A percentile compares a stretch with the other conserved stretches of the same genome.
These are phyloP conservation scores for Saccharum officinarum DNA, from an alignment of 176 grass and related monocot species.

Conservation along the genomic window DNA sequence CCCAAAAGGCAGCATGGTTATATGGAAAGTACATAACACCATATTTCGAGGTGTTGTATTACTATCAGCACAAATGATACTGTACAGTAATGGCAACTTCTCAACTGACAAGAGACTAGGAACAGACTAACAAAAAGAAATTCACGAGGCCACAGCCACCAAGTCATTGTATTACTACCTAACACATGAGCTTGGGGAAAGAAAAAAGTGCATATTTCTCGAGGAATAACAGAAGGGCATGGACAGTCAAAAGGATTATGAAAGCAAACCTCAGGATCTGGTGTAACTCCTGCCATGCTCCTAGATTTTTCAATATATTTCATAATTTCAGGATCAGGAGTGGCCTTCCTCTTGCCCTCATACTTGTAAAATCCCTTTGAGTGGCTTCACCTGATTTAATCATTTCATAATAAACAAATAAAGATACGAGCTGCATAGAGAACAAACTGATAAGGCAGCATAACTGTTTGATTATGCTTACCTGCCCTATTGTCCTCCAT, in stretches of 20 bases:
- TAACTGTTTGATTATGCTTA: constrained; percentile 29
- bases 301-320: constrained; percentile 80
- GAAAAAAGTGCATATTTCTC: background rate
- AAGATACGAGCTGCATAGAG: background rate
- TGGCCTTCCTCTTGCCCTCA: constrained; percentile 86
- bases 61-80: background rate
- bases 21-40: background rate
- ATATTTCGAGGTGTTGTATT: background rate
- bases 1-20: background rate
- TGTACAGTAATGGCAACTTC: background rate
- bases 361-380: constrained; percentile 91
- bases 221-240: background rate
- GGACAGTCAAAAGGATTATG: constrained; percentile 1
- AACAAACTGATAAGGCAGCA: constrained; percentile 25
- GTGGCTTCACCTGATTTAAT: constrained; percentile 63
- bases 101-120: background rate
- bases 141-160: background rate
- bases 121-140: background rate
- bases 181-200: background rate
- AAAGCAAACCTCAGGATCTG: constrained; percentile 70
- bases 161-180: constrained; percentile 21
- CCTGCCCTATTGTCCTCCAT: constrained; percentile 81
- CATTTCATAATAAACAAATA: background rate
- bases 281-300: constrained; percentile 69
- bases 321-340: constrained; percentile 73